These are phyloP conservation scores for Rubroboletus pulcherrimus DNA, from an alignment of 768 basidiomycete genomes.

Conservation along the genomic window DNA sequence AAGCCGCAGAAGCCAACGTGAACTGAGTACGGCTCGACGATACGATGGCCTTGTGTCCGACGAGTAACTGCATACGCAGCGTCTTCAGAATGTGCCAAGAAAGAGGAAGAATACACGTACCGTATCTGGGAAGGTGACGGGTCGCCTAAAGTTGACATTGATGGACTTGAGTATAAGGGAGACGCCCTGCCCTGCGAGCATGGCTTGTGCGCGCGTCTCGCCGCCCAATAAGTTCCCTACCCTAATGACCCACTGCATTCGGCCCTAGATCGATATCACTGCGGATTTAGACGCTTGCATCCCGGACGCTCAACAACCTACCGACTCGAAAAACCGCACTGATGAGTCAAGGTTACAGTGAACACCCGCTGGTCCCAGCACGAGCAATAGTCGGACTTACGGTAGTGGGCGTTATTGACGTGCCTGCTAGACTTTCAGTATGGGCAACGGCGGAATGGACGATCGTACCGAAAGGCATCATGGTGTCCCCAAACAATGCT, in stretches of 20 bases:
- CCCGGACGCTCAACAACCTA: conserved; percentile 16
- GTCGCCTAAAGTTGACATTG: conserved; percentile 61
- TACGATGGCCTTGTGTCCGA: conserved; percentile 55
- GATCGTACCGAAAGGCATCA: conserved; percentile 64
- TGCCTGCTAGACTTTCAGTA: conserved; percentile 43
- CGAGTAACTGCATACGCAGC: conserved; percentile 44
- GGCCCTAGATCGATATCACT: conserved; percentile 40
- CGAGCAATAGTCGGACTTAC: conserved; percentile 33
- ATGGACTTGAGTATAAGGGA: conserved; percentile 74
- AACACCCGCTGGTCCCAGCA: neutral
- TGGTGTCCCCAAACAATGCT: conserved; percentile 77
- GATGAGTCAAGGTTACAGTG: neutral
- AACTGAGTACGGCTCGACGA: conserved; percentile 42
- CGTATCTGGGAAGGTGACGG: conserved; percentile 75
- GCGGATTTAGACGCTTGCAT: neutral
- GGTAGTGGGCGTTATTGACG: conserved; percentile 73
- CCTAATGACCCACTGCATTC: conserved; percentile 63
- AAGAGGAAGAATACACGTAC: conserved; percentile 36
- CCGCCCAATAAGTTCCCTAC: conserved; percentile 62
- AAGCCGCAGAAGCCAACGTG: conserved; percentile 50
- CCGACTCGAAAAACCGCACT: conserved; percentile 74
- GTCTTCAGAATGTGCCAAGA: neutral
- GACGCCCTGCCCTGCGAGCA: conserved; percentile 62
- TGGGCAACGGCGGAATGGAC: neutral
- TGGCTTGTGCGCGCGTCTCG: conserved; percentile 46